phyloP scores from a whole-genome alignment of 495 filamentous ascomycete genomes.

The Lophium mytilinum region DNA sequence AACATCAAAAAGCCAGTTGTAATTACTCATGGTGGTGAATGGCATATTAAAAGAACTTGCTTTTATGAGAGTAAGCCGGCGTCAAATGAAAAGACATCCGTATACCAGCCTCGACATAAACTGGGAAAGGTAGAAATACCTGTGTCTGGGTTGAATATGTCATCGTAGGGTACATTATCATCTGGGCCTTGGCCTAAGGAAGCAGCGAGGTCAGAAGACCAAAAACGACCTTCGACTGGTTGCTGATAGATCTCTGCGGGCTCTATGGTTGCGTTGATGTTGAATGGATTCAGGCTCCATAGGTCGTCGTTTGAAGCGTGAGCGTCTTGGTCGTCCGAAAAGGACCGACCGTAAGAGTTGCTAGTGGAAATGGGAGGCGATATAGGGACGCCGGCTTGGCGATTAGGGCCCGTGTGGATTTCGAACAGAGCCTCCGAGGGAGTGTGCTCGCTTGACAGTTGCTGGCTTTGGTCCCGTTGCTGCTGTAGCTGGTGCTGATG shows the following conservation, averaged over 20 bases:
- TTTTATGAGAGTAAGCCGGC: conserved; percentile 19
- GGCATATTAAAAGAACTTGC: conserved; percentile 50
- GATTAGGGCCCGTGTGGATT: not conserved
- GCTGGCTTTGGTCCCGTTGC: not conserved
- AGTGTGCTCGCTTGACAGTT: not conserved
- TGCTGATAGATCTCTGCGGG: not conserved
- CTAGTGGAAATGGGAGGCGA: conserved; percentile 22
- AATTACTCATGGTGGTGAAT: conserved; percentile 48
- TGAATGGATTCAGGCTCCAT: conserved; percentile 4
- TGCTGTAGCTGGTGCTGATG: not conserved
- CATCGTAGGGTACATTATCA: conserved; percentile 35
- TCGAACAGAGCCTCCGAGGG: not conserved
- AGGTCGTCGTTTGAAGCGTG: conserved; percentile 5
- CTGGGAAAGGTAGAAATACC: not conserved
- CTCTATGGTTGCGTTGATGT: not conserved
- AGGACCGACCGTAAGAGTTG: conserved; percentile 9
- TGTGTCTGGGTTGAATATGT: conserved; percentile 37
- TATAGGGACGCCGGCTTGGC: conserved; percentile 11
- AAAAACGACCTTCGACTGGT: conserved; percentile 11
- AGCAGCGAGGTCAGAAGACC: conserved; percentile 8
- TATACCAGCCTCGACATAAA: no score
- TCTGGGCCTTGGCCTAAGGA: not conserved
- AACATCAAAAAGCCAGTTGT: conserved; percentile 49
- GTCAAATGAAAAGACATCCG: no score
- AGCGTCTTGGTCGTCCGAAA: conserved; percentile 12